Evolutionary conservation across 1,139 yeast genomes (phyloP), one percentile per base, ranked within the genome.

Genomic region (Scheffersomyces parashehatae): DNA sequence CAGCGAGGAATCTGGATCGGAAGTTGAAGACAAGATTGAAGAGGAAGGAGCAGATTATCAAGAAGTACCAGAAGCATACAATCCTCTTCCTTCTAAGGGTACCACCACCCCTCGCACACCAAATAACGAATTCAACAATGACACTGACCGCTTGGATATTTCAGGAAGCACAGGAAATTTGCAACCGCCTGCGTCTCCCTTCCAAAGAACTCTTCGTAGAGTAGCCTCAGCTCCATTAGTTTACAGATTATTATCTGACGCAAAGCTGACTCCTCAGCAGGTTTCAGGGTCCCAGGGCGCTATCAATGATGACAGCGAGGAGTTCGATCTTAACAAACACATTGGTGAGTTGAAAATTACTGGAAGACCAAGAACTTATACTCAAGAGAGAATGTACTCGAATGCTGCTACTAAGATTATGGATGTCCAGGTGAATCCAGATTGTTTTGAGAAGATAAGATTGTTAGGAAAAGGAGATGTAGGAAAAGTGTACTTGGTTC

Each of bases 381-480:
- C 78, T 12, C 81, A 76, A 43, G 79, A 82, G 41, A 71, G 95
- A 48, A 81, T 85, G 50, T 88, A 88, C 59, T 81, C 90, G 11
- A 77, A 81, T 47, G 79, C 82, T 39, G 83, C 96, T 13, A 85
- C 86, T 38, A 85, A 85, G 53, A 75, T 88, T 24, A 72, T 85
- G 51, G 83, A 82, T 51, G 95, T 84, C 6, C 88, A 85, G 58
- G 99, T 95, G 9, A 81, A 86, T 3, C 96, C 96, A 2, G 77
- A 81, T 42, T 86, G 93, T 33, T 95, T 95, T 64, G 97, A 91
- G 53, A 93, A 90, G 61, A 81, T 95, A 46, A 81, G 89, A 52
- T 68, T 93, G 28, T 70, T 95, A 43, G 99, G 99, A 4, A 89
- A 89, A 60, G 99, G 99, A 41, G 99, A 95, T 58, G 99, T 95